Percentiles rank a stretch among this genome's conserved stretches.
Conservation (phyloP, 306 rosid species). For the Spatholobus suberectus region DNA sequence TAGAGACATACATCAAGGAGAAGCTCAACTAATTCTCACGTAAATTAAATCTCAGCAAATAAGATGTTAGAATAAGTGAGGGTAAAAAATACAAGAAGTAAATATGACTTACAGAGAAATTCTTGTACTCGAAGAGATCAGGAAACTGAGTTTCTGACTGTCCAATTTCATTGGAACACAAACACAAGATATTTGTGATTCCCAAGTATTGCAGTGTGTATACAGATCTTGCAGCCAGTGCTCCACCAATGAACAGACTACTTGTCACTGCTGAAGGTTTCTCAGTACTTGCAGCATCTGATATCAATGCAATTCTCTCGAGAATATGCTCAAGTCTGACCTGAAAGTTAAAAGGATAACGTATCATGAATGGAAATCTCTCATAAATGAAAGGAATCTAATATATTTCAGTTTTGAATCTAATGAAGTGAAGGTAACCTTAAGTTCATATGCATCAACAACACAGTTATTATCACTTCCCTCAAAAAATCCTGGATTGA, state of each 20-base stretch:
- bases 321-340: slow-evolving; percentile 96
- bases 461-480: slow-evolving; percentile 80
- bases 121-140: slow-evolving; percentile 73
- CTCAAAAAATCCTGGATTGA: slow-evolving; percentile 92
- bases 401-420: neutral
- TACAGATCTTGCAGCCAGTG: slow-evolving; percentile 92
- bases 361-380: slow-evolving; percentile 19
- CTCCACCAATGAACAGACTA: slow-evolving; percentile 81
- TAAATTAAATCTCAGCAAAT: neutral
- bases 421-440: slow-evolving; percentile 55
- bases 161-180: slow-evolving; percentile 95
- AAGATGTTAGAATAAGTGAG: neutral
- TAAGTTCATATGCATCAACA: slow-evolving; percentile 93
- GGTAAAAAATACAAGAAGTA: neutral
- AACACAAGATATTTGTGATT: slow-evolving; percentile 83
- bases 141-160: slow-evolving; percentile 96
- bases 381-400: slow-evolving; percentile 10
- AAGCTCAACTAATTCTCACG: slow-evolving; percentile 15
- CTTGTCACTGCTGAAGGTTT: slow-evolving; percentile 79
- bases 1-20: neutral
- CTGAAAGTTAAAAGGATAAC: slow-evolving; percentile 54
- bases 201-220: slow-evolving; percentile 83
- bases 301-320: slow-evolving; percentile 87
- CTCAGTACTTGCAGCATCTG: slow-evolving; percentile 96
- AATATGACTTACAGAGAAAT: slow-evolving; percentile 72